Evolutionary conservation across 2,329 filamentous ascomycete genomes (phyloP), one percentile per base, ranked within the genome.

Genomic region (Fusarium acutatum): DNA sequence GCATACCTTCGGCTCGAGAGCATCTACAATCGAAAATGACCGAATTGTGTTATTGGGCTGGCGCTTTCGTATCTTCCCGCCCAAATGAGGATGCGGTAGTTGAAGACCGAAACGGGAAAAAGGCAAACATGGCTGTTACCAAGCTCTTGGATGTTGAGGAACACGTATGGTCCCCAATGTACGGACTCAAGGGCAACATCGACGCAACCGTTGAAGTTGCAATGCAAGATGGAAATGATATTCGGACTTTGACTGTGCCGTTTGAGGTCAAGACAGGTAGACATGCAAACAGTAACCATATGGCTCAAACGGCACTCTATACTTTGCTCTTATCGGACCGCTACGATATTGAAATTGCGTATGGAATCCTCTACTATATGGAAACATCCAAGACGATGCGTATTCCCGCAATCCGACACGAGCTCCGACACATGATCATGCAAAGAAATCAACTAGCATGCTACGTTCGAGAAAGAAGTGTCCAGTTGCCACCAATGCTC

Each of bases 111-210:
- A 92, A 95, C 78, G 93, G 92, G 44, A 90, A 92, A 60, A 92
- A 91, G 74, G 90, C 92, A 17, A 92, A 88, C 64, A 92, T 98
- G 88, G 95, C 93, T 75, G 91, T 99, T 75, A 97, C 92, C 78
- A 99, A 98, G 80, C 86, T 99, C 34, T 91, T 99, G 20, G 96
- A 98, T 79, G 94, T 99, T 15, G 96, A 99, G 81, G 96, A 99
- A 81, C 96, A 98, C 79, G 91, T 99, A 34, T 99, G 96, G 96
- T 98, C 96, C 12, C 96, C 96, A 1, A 96, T 95, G 90, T 99
- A 97, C 80, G 96, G 96, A 1, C 86, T 99, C 22, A 99, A 99
- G 81, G 96, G 96, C 35, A 99, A 98, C 77, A 96, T 99, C 67
- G 96, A 99, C 83, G 96, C 96, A 34, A 98, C 96, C 1, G 93